These are phyloP conservation scores for Psilocybe tampanensis DNA, from an alignment of 768 basidiomycete species.

Conservation along the genomic window DNA sequence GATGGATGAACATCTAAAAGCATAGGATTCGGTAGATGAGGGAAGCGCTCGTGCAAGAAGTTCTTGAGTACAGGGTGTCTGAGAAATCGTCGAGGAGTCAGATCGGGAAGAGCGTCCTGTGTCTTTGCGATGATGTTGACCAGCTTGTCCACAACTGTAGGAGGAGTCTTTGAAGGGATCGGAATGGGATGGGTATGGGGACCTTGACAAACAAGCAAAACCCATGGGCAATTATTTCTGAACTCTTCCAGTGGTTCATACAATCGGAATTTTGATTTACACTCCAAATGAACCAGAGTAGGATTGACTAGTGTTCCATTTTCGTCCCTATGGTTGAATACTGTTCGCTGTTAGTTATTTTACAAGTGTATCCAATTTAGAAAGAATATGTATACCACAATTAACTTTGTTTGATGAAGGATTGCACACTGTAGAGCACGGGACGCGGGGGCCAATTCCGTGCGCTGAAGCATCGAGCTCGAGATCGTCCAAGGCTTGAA, in stretches of 20 bases:
- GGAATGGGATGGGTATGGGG: conserved; percentile 25
- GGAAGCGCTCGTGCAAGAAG: conserved; percentile 1
- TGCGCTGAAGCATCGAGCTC: neutral
- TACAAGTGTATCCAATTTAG: neutral
- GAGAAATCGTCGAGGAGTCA: conserved; percentile 12
- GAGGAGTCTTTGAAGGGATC: conserved; percentile 20
- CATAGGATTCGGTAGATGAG: neutral
- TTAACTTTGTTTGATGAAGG: too few relatives aligned
- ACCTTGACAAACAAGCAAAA: conserved; percentile 15
- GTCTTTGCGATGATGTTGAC: neutral
- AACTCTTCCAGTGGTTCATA: conserved; percentile 5
- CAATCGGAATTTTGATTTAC: conserved; percentile 3
- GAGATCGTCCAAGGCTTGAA: neutral
- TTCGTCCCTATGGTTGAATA: neutral
- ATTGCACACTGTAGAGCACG: too few relatives aligned
- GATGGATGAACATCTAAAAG: conserved; percentile 12
- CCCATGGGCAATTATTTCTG: conserved; percentile 7
- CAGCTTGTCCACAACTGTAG: neutral
- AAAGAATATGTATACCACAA: too few relatives aligned
- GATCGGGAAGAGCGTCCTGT: conserved; percentile 6
- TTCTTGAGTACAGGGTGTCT: conserved; percentile 3
- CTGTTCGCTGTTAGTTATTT: neutral
- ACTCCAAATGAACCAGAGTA: neutral
- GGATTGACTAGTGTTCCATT: neutral
- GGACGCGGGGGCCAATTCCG: too few relatives aligned